phyloP scores from a whole-genome alignment of 768 basidiomycete genomes.

The Pulveroboletus sp. region DNA sequence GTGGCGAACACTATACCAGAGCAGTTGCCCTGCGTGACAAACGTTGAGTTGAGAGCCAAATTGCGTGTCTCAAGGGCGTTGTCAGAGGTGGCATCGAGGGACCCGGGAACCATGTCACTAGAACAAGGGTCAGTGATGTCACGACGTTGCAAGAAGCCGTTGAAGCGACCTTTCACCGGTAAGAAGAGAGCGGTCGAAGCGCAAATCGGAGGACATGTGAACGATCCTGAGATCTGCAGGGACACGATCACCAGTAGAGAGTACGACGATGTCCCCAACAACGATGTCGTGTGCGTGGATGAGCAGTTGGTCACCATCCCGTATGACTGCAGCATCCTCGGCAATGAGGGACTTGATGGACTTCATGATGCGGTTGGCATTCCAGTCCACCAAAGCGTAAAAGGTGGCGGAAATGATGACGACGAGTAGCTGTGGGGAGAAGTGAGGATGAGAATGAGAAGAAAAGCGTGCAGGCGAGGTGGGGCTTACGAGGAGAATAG shows the following conservation, averaged over 20 bases:
- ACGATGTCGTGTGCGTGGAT: conserved; percentile 52
- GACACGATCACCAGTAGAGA: conserved; percentile 51
- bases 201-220: conserved; percentile 46
- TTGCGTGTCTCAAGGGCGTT: conserved; percentile 46
- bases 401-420: conserved; percentile 40
- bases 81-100: conserved; percentile 43
- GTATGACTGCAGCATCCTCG: conserved; percentile 51
- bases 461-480: conserved; percentile 8
- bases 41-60: conserved; percentile 45
- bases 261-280: conserved; percentile 51
- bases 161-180: conserved; percentile 42
- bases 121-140: neutral
- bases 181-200: conserved; percentile 49
- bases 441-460: conserved; percentile 1
- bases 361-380: conserved; percentile 46
- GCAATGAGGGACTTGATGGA: conserved; percentile 58
- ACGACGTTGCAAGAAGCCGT: neutral
- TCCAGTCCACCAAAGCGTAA: conserved; percentile 49
- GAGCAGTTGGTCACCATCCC: conserved; percentile 44
- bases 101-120: conserved; percentile 42
- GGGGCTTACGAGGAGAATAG: conserved; percentile 41
- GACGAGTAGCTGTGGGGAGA: conserved; percentile 34
- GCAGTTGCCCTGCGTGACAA: conserved; percentile 39
- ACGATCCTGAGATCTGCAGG: conserved; percentile 58
- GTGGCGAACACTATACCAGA: conserved; percentile 40